A percentile compares a stretch with the other conserved stretches of the same genome.
Conservation (phyloP, 768 basidiomycete genomes). For the Rossbeevera mucosa region DNA sequence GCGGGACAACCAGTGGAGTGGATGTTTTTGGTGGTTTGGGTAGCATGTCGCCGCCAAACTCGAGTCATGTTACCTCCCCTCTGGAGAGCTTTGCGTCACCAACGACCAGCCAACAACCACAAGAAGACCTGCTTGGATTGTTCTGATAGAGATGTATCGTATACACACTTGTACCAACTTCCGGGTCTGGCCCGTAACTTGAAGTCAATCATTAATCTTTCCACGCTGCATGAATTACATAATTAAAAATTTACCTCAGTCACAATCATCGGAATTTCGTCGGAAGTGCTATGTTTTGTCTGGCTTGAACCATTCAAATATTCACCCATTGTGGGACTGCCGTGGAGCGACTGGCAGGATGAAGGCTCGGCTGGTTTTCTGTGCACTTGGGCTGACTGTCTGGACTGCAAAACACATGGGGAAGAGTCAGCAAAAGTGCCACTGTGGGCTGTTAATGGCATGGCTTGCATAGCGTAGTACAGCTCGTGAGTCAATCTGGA, state of each 20-base stretch:
- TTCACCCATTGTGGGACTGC: no score
- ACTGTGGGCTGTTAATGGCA: not conserved
- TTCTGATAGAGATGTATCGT: slow-evolving; percentile 35
- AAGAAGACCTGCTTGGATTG: slow-evolving; percentile 54
- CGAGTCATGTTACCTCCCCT: slow-evolving; percentile 6
- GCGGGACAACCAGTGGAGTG: slow-evolving; percentile 11
- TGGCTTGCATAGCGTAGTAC: not conserved
- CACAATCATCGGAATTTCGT: no score
- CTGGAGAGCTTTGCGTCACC: slow-evolving; percentile 22
- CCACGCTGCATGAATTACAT: no score
- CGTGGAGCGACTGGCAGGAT: no score
- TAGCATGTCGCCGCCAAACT: slow-evolving; percentile 5
- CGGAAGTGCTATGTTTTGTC: no score
- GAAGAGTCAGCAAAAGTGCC: not conserved
- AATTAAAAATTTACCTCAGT: no score
- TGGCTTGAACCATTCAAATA: no score
- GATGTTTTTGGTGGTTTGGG: slow-evolving; percentile 20
- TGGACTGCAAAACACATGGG: not conserved
- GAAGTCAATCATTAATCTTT: no score
- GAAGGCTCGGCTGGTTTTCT: no score
- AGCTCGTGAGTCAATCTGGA: slow-evolving; percentile 1
- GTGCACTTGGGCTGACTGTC: no score
- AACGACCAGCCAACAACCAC: slow-evolving; percentile 29
- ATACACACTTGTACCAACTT: not conserved
- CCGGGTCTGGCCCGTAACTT: no score